Percentiles rank a stretch among this genome's conserved stretches.
Conservation (phyloP, 2,329 filamentous ascomycete species). For the Clonostachys byssicola region DNA sequence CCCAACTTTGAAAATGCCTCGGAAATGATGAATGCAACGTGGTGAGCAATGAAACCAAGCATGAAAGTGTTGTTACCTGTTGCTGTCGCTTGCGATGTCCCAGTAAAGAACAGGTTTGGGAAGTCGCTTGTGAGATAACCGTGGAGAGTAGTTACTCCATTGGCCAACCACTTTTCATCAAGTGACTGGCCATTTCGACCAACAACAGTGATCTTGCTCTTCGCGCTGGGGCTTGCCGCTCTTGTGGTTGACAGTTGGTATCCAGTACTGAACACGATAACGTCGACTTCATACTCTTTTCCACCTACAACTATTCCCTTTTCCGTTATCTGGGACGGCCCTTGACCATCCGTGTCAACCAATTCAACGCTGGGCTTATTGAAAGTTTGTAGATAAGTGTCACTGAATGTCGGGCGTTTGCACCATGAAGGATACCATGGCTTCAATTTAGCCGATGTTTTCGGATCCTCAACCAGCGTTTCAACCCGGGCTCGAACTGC, state of each 20-base stretch:
- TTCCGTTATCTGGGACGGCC: slow-evolving; percentile 39
- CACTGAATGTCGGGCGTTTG: slow-evolving; percentile 60
- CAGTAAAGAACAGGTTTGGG: slow-evolving; percentile 49
- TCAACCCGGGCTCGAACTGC: slow-evolving; percentile 39
- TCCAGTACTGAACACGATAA: slow-evolving; percentile 28
- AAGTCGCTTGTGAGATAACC: slow-evolving; percentile 42
- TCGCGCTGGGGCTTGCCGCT: slow-evolving; percentile 14
- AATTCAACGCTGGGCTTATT: slow-evolving; percentile 55
- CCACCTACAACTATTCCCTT: slow-evolving; percentile 40
- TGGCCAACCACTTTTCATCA: slow-evolving; percentile 34
- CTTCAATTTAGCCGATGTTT: slow-evolving; percentile 47
- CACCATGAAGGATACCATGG: slow-evolving; percentile 59
- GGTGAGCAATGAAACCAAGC: slow-evolving; percentile 29
- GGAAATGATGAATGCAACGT: slow-evolving; percentile 34
- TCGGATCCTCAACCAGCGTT: slow-evolving; percentile 45
- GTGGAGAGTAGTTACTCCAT: slow-evolving; percentile 44
- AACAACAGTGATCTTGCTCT: slow-evolving; percentile 17
- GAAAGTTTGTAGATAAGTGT: slow-evolving; percentile 54
- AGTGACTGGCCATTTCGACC: slow-evolving; percentile 39
- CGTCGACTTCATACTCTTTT: slow-evolving; percentile 40
- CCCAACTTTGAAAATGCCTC: slow-evolving; percentile 26
- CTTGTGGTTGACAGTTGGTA: slow-evolving; percentile 17
- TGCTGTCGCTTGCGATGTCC: slow-evolving; percentile 25
- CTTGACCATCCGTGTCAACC: slow-evolving; percentile 53
- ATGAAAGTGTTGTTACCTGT: background rate